phyloP scores from a whole-genome alignment of 2,329 filamentous ascomycete species.

The Aspergillus glaucus region DNA sequence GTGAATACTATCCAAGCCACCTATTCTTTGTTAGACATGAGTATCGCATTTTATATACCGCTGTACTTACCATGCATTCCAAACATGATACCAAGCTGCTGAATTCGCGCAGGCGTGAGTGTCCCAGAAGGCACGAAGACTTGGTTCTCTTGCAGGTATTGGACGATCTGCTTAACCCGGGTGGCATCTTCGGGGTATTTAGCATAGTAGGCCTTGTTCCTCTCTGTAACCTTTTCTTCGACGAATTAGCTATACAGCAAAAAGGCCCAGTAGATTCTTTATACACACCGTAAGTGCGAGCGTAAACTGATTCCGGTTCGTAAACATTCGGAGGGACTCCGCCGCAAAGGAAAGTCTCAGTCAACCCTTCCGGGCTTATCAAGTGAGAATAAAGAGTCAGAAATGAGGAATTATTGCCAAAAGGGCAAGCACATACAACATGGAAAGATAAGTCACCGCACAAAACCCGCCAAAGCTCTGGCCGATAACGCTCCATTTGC shows the following conservation, averaged over 20 bases:
- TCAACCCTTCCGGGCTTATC: constrained; percentile 61
- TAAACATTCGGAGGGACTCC: constrained; percentile 73
- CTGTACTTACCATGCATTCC: constrained; percentile 59
- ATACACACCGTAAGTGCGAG: constrained; percentile 53
- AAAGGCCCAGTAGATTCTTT: neutral
- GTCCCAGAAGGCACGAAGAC: constrained; percentile 63
- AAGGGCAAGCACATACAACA: constrained; percentile 44
- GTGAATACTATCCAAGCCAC: constrained; percentile 70
- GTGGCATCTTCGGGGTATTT: constrained; percentile 79
- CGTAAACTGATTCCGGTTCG: constrained; percentile 68
- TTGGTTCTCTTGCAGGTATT: constrained; percentile 56
- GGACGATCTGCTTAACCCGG: constrained; percentile 60
- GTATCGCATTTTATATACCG: neutral
- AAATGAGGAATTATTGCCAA: neutral
- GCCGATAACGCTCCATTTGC: constrained; percentile 79
- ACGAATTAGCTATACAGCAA: constrained; percentile 8
- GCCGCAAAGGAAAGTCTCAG: constrained; percentile 78
- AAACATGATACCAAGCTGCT: constrained; percentile 71
- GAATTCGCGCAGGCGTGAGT: constrained; percentile 67
- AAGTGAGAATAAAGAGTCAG: neutral
- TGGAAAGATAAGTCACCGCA: constrained; percentile 73
- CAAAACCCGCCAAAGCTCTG: constrained; percentile 93
- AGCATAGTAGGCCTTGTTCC: constrained; percentile 72
- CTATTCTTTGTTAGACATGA: constrained; percentile 22
- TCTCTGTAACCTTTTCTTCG: constrained; percentile 55